Base-by-base conservation (phyloP, 2,329 filamentous ascomycete genomes). In the Xenoacremonium recifei region DNA sequence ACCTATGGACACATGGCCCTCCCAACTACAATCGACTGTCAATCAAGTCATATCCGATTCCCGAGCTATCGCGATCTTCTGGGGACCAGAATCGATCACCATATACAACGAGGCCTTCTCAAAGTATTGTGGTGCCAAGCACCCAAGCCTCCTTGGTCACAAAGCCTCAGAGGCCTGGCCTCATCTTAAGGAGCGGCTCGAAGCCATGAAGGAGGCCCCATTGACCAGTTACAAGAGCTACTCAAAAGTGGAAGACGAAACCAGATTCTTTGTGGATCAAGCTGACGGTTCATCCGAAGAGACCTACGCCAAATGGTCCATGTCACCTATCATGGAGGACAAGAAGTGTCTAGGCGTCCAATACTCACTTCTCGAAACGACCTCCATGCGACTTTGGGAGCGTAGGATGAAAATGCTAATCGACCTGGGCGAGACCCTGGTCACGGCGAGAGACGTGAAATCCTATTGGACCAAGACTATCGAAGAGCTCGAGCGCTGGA, bases 21-120 rank as follows among this genome's bases (percentile, higher is more conserved):
- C 61, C 5, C 62, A 69, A 17, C 66, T 79, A 17, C 70, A 73
- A 23, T 69, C 75, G 40, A 63, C 63, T 4, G 69, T 69, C 39
- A 65, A 67, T 29, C 65, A 73, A 44, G 61, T 71, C 12, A 61
- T 74, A 33, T 65, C 68, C 15, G 70, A 73, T 51, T 67, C 67
- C 5, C 61, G 66, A 15, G 75, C 77, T 4, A 72, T 76, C 18
- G 78, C 77, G 9, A 79, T 82, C 63, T 85, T 84, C 51, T 85
- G 81, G 81, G 81, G 81, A 2, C 67, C 73, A 3, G 73, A 84
- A 23, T 70, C 80, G 35, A 73, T 81, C 17, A 79, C 80, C 6
- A 77, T 86, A 4, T 86, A 86, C 63, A 86, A 86, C 49, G 81
- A 85, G 57, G 77, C 81, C 1, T 85, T 84, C 53, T 72, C 79